Percentiles rank a stretch among this genome's conserved stretches.
These are phyloP conservation scores for Basidioascus undulatus DNA, from an alignment of 768 basidiomycete genomes.

Conservation along the genomic window DNA sequence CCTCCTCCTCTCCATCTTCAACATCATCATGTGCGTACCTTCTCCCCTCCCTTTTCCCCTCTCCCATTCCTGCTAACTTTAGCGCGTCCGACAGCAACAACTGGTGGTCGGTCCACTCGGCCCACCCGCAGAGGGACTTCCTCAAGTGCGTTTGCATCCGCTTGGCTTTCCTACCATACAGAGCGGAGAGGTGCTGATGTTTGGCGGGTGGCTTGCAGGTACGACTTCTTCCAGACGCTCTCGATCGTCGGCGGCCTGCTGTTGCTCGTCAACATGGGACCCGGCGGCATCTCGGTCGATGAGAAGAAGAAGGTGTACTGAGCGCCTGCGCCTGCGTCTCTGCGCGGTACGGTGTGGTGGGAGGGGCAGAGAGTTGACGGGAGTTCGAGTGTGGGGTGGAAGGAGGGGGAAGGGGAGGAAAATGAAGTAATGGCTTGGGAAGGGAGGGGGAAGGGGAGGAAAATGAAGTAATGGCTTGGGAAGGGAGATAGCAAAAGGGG, in stretches of 20 bases:
- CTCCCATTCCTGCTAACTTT: no score
- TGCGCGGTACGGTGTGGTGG: no score
- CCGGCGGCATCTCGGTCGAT: slow-evolving; percentile 89
- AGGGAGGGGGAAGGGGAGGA: no score
- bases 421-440: no score
- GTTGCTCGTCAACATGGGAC: slow-evolving; percentile 93
- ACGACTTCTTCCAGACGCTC: slow-evolving; percentile 97
- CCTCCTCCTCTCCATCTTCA: slow-evolving; percentile 72
- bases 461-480: no score
- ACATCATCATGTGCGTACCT: slow-evolving; percentile 25
- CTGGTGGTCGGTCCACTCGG: slow-evolving; percentile 83
- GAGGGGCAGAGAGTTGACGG: not conserved
- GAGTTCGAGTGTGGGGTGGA: no score
- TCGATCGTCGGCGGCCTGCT: slow-evolving; percentile 96
- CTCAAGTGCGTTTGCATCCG: slow-evolving; percentile 42
- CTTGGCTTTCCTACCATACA: slow-evolving; percentile 10
- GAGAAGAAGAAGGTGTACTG: slow-evolving; percentile 95
- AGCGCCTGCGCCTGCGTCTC: not conserved
- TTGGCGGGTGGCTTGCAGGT: slow-evolving; percentile 26
- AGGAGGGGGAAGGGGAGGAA: no score
- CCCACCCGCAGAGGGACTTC: slow-evolving; percentile 92
- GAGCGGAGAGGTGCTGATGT: not conserved
- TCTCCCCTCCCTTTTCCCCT: no score
- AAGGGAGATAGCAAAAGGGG: no score
- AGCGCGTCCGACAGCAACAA: no score